Percentiles rank a stretch among this genome's conserved stretches.
Evolutionary conservation across 192 early-diverging fungal species (phyloP).

Genomic region (Gigaspora rosea): DNA sequence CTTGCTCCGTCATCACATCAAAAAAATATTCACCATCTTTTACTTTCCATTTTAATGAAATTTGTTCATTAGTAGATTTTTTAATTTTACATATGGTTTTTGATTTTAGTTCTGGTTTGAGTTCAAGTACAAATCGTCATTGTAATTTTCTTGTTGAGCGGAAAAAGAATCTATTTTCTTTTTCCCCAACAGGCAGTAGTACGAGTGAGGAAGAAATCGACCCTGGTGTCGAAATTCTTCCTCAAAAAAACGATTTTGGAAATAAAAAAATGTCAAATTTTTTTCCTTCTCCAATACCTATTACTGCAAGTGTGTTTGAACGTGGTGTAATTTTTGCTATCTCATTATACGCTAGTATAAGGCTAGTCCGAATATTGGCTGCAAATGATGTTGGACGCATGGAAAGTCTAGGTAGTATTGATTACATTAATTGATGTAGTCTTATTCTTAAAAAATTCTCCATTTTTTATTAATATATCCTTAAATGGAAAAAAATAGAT

Average conservation of each 20-base stretch:
- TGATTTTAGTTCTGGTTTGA: slow-evolving; percentile 13
- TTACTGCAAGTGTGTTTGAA: slow-evolving; percentile 5
- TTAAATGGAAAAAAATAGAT: slow-evolving; percentile 21
- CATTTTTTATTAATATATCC: not conserved
- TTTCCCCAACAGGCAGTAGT: slow-evolving; percentile 14
- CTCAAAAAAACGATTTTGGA: not conserved
- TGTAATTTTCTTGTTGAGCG: slow-evolving; percentile 29
- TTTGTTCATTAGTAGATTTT: no score
- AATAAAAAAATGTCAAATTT: not conserved
- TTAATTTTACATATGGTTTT: slow-evolving; percentile 36
- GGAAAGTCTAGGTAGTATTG: slow-evolving; percentile 23
- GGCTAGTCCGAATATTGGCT: slow-evolving; percentile 6
- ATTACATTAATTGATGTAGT: not conserved
- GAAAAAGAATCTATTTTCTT: slow-evolving; percentile 26
- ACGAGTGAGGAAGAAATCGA: slow-evolving; percentile 18
- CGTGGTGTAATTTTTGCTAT: not conserved
- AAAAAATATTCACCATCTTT: no score
- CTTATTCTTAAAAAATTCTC: not conserved
- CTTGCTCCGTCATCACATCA: no score
- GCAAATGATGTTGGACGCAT: slow-evolving; percentile 15
- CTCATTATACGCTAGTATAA: slow-evolving; percentile 12
- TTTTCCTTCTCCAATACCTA: not conserved
- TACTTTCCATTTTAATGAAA: no score
- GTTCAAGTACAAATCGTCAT: slow-evolving; percentile 5
- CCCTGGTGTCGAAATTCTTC: not conserved